These are phyloP conservation scores for Aspergillus nanangensis DNA, from an alignment of 495 filamentous ascomycete species.

Conservation along the genomic window DNA sequence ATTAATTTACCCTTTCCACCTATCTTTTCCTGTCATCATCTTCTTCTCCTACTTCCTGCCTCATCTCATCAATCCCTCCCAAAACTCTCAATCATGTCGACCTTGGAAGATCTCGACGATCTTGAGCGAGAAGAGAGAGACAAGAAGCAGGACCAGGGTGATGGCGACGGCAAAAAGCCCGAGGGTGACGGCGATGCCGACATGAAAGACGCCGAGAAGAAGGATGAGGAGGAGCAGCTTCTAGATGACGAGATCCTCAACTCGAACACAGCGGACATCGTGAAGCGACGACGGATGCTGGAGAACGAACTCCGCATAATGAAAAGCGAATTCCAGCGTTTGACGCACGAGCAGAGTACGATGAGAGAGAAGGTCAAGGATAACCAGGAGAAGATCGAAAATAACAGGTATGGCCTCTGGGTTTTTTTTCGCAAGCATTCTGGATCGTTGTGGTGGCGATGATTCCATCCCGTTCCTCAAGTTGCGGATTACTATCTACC, in stretches of 20 bases:
- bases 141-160: slow-evolving; percentile 60
- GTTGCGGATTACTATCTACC: too few species aligned
- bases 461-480: too few species aligned
- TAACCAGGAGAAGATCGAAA: slow-evolving; percentile 97
- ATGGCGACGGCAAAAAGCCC: slow-evolving; percentile 54
- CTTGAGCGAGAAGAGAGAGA: slow-evolving; percentile 75
- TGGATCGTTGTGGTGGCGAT: background rate
- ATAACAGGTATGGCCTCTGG: slow-evolving; percentile 71
- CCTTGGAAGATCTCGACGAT: slow-evolving; percentile 79
- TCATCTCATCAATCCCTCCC: slow-evolving; percentile 9
- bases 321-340: slow-evolving; percentile 92
- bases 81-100: slow-evolving; percentile 85
- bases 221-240: slow-evolving; percentile 68
- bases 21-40: slow-evolving; percentile 4
- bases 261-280: slow-evolving; percentile 88
- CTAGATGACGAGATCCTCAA: slow-evolving; percentile 87
- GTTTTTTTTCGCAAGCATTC: slow-evolving; percentile 1
- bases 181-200: slow-evolving; percentile 68
- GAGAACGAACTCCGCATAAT: slow-evolving; percentile 98
- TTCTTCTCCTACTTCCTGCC: slow-evolving; percentile 4
- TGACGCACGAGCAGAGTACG: slow-evolving; percentile 88
- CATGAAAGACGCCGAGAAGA: slow-evolving; percentile 80
- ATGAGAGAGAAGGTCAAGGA: slow-evolving; percentile 99
- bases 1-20: slow-evolving; percentile 11
- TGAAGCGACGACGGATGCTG: slow-evolving; percentile 76